These are phyloP conservation scores for Ammopiptanthus mongolicus DNA, from an alignment of 306 rosid species.

Conservation along the genomic window DNA sequence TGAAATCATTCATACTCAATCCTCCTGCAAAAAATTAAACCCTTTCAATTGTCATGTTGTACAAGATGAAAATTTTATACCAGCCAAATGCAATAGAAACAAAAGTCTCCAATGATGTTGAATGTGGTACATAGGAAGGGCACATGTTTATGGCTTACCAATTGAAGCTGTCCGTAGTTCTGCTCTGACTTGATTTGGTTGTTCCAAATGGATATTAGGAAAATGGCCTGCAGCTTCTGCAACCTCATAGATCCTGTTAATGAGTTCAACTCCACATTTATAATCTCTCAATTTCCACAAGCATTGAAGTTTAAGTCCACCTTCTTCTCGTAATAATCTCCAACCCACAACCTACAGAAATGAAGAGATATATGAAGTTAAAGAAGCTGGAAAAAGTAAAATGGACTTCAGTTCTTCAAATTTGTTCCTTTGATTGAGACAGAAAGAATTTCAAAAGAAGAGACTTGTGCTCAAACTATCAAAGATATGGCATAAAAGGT, in stretches of 20 bases:
- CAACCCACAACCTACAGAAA: conserved; percentile 74
- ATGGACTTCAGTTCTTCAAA: neutral
- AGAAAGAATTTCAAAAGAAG: neutral
- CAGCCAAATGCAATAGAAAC: neutral
- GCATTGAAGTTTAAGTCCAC: conserved; percentile 61
- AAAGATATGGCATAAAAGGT: neutral
- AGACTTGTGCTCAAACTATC: neutral
- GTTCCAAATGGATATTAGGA: conserved; percentile 75
- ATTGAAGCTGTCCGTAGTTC: conserved; percentile 74
- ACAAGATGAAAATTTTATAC: neutral
- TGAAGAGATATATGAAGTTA: neutral
- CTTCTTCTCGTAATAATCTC: conserved; percentile 68
- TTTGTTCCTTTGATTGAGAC: neutral
- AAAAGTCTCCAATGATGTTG: neutral
- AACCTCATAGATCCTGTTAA: conserved; percentile 66
- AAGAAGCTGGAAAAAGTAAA: neutral
- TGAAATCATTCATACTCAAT: conserved; percentile 85
- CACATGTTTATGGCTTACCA: conserved; percentile 40
- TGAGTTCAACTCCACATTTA: conserved; percentile 66
- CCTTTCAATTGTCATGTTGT: conserved; percentile 4
- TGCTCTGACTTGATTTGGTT: conserved; percentile 80
- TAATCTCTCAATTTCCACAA: conserved; percentile 90
- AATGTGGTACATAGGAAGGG: neutral
- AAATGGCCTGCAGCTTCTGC: conserved; percentile 57
- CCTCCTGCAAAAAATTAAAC: conserved; percentile 68